These are phyloP conservation scores for Botrytis paeoniae DNA, from an alignment of 2,329 filamentous ascomycete genomes.

Conservation along the genomic window DNA sequence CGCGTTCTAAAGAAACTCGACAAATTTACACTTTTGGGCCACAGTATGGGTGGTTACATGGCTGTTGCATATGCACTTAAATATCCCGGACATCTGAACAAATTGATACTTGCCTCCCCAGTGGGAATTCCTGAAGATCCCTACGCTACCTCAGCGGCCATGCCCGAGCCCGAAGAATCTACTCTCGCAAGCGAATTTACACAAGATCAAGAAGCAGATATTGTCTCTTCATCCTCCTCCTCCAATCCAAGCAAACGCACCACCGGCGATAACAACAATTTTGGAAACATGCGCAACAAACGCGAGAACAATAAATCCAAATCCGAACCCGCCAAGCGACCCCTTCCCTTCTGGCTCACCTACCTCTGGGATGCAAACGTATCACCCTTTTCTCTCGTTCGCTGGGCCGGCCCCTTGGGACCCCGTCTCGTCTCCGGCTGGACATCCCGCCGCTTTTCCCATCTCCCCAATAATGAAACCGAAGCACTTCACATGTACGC, in stretches of 20 bases:
- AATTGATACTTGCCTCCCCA: constrained; percentile 90
- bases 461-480: constrained; percentile 76
- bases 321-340: constrained; percentile 43
- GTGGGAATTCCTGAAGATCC: constrained; percentile 95
- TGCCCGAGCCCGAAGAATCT: constrained; percentile 74
- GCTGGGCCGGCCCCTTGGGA: constrained; percentile 83
- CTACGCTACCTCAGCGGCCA: constrained; percentile 74
- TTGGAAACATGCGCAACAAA: constrained; percentile 48
- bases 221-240: constrained; percentile 44
- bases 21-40: constrained; percentile 87
- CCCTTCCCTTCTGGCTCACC: constrained; percentile 78
- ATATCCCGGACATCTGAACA: constrained; percentile 91
- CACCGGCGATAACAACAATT: constrained; percentile 47
- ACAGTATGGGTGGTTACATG: constrained; percentile 92
- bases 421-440: constrained; percentile 91
- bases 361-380: constrained; percentile 98
- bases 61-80: constrained; percentile 94
- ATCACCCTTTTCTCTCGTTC: constrained; percentile 87
- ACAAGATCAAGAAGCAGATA: constrained; percentile 61
- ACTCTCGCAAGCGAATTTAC: constrained; percentile 75
- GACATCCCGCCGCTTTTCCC: constrained; percentile 89
- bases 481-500: constrained; percentile 88
- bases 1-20: constrained; percentile 84
- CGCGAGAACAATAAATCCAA: constrained; percentile 37
- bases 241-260: constrained; percentile 28